Base-by-base conservation (phyloP, 768 basidiomycete genomes). In the Phanerodontia chrysosporium region DNA sequence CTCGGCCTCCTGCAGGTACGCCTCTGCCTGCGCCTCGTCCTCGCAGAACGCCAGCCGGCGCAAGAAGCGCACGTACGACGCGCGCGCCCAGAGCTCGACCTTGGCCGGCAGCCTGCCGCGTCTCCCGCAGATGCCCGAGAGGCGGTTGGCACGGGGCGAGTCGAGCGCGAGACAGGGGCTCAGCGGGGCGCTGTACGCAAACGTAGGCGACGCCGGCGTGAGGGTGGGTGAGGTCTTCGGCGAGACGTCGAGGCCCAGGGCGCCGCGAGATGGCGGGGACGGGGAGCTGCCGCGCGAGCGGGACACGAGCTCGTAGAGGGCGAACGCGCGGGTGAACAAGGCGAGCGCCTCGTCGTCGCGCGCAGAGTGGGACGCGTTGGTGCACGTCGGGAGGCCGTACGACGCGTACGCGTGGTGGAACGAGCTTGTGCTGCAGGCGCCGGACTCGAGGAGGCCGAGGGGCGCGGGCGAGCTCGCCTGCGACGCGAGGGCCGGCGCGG, bases 71-170 rank as follows among this genome's bases (percentile, higher is more conserved):
- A 44, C 56, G 27, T 58, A 61, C 45, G 60, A 44, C 32, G 60
- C 55, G 32, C 60, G 60, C 24, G 60, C 60, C 60, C 60, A 61
- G 16, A 61, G 44, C 56, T 61, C 60, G 12, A 57, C 58, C 51
- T 61, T 61, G 7, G 60, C 56, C 7, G 48, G 55, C 8, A 61
- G 45, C 18, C 22, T 29, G 28, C 46, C 46, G 18, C 32, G 28
- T 1, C 56, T 45, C 18, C 35, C 45, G 46, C 56, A 57, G 28
- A 48, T 46, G 45, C 45, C 35, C 21, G 27, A 21, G 1, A 57
- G 35, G 6, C 28, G 21, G 30, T 22, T 14, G 16, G 51, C 18
- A 13, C 29, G 27, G 12, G 55, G 54, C 18, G 51, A 32, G 13
- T 27, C 42, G 46, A 53, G 30, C 27, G 55, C 39, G 14, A 25